phyloP scores from a whole-genome alignment of 2,329 filamentous ascomycete genomes.

The Ascochyta koolunga region DNA sequence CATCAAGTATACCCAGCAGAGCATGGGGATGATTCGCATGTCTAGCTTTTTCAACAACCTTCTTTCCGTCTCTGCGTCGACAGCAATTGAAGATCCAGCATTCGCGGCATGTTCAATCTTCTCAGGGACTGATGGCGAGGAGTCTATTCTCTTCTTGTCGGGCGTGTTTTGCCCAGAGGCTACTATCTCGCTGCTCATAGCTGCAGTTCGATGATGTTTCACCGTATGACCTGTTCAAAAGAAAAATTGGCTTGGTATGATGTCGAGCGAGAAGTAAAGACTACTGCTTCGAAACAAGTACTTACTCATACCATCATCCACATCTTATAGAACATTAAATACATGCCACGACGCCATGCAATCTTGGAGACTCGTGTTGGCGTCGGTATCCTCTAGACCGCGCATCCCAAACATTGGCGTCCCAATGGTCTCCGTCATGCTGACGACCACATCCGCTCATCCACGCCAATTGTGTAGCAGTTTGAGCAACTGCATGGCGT shows the following conservation, averaged over 20 bases:
- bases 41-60: conserved; percentile 58
- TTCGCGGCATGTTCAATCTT: conserved; percentile 24
- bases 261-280: neutral
- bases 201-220: neutral
- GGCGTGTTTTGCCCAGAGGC: conserved; percentile 1
- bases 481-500: neutral
- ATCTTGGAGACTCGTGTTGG: conserved; percentile 18
- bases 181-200: conserved; percentile 3
- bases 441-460: neutral
- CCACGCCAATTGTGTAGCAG: neutral
- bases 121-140: conserved; percentile 17
- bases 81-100: conserved; percentile 1
- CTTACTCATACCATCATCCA: neutral
- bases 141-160: conserved; percentile 16
- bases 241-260: neutral
- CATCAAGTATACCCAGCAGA: conserved; percentile 61
- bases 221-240: neutral
- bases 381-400: conserved; percentile 7
- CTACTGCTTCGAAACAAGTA: neutral
- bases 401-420: conserved; percentile 1
- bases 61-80: conserved; percentile 55
- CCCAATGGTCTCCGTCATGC: neutral
- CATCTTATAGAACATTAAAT: conserved; percentile 15
- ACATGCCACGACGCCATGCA: conserved; percentile 20
- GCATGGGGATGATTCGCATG: conserved; percentile 56